These are phyloP conservation scores for Neofusicoccum ribis DNA, from an alignment of 2,329 filamentous ascomycete species.

Conservation along the genomic window DNA sequence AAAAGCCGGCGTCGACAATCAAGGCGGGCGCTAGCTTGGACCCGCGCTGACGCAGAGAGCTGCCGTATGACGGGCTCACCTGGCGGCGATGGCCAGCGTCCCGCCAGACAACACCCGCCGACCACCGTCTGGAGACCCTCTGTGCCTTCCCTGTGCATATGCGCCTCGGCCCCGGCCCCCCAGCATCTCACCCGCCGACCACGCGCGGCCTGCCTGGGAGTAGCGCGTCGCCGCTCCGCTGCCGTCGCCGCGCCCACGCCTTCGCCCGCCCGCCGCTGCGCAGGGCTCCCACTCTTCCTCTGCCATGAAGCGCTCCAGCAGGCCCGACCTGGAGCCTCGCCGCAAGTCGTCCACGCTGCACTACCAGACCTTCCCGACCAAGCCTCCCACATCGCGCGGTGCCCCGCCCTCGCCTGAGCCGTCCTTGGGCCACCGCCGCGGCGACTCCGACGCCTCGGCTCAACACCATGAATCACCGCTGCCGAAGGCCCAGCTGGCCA, in stretches of 20 bases:
- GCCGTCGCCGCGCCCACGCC: background rate
- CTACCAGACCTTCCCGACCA: conserved; percentile 80
- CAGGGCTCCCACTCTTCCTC: conserved; percentile 1
- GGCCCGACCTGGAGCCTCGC: conserved; percentile 30
- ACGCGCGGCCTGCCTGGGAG: background rate
- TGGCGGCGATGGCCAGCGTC: background rate
- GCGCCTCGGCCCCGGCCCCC: background rate
- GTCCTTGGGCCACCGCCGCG: conserved; percentile 22
- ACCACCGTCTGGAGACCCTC: background rate
- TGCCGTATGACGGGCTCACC: background rate
- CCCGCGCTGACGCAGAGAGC: conserved; percentile 6
- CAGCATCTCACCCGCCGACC: background rate
- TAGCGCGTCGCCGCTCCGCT: background rate
- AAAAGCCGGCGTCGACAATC: background rate
- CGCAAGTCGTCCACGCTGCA: conserved; percentile 59
- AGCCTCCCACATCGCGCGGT: conserved; percentile 67
- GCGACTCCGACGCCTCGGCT: conserved; percentile 37
- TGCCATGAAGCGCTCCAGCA: conserved; percentile 11
- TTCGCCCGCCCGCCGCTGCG: background rate
- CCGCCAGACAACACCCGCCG: background rate
- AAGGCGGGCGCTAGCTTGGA: background rate
- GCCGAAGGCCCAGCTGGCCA: conserved; percentile 76
- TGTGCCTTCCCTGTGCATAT: conserved; percentile 13
- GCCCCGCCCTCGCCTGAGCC: conserved; percentile 44
- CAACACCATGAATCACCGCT: conserved; percentile 67